phyloP scores from a whole-genome alignment of 2,329 filamentous ascomycete species.

The Penicillium sp. region DNA sequence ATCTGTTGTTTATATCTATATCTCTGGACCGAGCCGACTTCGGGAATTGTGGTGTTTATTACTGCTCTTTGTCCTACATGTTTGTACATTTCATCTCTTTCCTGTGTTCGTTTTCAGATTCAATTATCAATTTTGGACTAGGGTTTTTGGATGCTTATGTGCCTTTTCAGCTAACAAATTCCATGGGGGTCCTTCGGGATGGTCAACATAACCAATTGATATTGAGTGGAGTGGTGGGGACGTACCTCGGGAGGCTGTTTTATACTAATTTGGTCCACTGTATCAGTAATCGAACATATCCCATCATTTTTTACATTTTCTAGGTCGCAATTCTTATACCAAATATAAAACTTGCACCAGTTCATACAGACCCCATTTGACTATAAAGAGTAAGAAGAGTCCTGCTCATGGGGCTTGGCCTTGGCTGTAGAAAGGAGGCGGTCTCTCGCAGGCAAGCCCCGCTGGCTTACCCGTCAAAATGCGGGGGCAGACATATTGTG shows the following conservation, averaged over 20 bases:
- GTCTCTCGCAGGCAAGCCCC: background rate
- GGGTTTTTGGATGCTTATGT: no score
- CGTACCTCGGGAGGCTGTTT: background rate
- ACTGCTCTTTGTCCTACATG: background rate
- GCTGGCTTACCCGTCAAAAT: background rate
- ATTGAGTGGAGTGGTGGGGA: background rate
- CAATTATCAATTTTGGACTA: background rate
- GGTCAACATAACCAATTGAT: background rate
- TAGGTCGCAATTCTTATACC: no score
- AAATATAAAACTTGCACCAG: no score
- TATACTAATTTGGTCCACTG: background rate
- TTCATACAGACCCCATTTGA: background rate
- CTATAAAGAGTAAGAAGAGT: background rate
- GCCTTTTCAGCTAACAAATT: no score
- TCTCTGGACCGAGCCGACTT: background rate
- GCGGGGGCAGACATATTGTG: background rate
- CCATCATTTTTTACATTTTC: background rate
- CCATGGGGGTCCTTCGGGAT: no score
- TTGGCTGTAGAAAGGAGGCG: background rate
- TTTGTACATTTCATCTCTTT: background rate
- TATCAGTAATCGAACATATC: no score
- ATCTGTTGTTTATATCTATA: conserved; percentile 1
- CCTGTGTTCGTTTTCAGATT: background rate
- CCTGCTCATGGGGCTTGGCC: background rate
- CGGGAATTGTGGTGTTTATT: background rate